phyloP scores from a whole-genome alignment of 805 yeast genomes.

The Pichia rugopelliculosa region DNA sequence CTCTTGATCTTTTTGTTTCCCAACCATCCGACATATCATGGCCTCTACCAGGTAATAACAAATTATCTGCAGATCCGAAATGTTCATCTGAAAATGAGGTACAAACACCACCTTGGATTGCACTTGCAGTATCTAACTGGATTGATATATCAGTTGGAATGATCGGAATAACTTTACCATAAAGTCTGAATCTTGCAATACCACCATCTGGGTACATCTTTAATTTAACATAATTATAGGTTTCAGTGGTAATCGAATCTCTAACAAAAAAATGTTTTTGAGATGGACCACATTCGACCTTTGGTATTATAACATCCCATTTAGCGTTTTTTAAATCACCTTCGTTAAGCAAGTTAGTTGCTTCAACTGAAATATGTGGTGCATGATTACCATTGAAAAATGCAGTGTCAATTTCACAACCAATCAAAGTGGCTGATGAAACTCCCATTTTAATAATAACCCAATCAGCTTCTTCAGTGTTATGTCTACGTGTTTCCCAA shows the following conservation, averaged over 20 bases:
- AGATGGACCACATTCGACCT: constrained; percentile 80
- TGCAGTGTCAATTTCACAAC: constrained; percentile 88
- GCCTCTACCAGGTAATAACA: constrained; percentile 90
- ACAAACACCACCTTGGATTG: constrained; percentile 83
- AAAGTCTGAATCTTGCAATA: constrained; percentile 86
- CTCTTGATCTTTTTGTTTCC: constrained; percentile 91
- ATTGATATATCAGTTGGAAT: constrained; percentile 40
- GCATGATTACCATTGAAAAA: constrained; percentile 95
- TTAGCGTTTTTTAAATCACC: constrained; percentile 28
- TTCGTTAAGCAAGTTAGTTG: constrained; percentile 34
- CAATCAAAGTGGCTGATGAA: constrained; percentile 67
- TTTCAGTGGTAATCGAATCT: constrained; percentile 44
- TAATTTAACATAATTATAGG: constrained; percentile 73
- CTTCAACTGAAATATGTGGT: constrained; percentile 82
- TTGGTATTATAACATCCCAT: constrained; percentile 70
- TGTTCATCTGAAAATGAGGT: constrained; percentile 83
- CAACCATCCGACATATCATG: constrained; percentile 97
- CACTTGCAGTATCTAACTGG: constrained; percentile 70
- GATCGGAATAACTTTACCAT: constrained; percentile 77
- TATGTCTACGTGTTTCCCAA: constrained; percentile 97
- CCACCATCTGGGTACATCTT: constrained; percentile 98
- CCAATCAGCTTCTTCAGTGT: constrained; percentile 79
- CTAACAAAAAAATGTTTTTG: constrained; percentile 79
- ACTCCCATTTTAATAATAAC: constrained; percentile 81
- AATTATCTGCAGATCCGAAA: constrained; percentile 86